Percentiles rank a stretch among this genome's conserved stretches.
phyloP scores from a whole-genome alignment of 192 early-diverging fungal species.

The Umbelopsis ramanniana region DNA sequence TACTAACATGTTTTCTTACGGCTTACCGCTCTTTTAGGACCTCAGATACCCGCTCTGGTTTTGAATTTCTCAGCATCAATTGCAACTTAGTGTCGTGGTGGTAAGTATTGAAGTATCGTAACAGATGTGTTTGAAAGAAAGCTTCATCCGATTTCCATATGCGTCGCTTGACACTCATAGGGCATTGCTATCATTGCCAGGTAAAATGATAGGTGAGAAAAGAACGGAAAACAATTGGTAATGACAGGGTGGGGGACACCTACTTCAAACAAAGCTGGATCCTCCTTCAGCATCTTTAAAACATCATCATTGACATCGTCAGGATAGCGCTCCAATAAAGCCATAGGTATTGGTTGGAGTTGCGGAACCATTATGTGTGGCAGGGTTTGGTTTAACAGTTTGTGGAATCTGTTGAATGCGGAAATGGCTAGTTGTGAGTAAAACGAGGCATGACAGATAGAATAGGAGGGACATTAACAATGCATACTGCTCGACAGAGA shows the following conservation, averaged over 20 bases:
- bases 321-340: conserved; percentile 50
- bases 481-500: conserved; percentile 31
- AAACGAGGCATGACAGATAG: no score
- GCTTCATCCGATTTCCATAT: conserved; percentile 47
- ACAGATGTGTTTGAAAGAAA: conserved; percentile 44
- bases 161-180: conserved; percentile 45
- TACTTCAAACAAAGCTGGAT: conserved; percentile 39
- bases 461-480: not conserved
- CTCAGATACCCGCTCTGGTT: conserved; percentile 31
- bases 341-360: conserved; percentile 57
- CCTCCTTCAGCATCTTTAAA: conserved; percentile 28
- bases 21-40: conserved; percentile 37
- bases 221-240: not conserved
- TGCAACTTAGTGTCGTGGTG: conserved; percentile 40
- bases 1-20: not conserved
- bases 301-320: conserved; percentile 42
- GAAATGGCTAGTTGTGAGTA: not conserved
- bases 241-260: not conserved
- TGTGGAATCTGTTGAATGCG: conserved; percentile 39
- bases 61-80: conserved; percentile 27
- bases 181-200: conserved; percentile 32
- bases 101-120: conserved; percentile 37
- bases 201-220: not conserved
- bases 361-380: conserved; percentile 52
- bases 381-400: conserved; percentile 45